Conservation (phyloP, 108 stramenopile genomes). For the Pseudonitzschia multiseries region DNA sequence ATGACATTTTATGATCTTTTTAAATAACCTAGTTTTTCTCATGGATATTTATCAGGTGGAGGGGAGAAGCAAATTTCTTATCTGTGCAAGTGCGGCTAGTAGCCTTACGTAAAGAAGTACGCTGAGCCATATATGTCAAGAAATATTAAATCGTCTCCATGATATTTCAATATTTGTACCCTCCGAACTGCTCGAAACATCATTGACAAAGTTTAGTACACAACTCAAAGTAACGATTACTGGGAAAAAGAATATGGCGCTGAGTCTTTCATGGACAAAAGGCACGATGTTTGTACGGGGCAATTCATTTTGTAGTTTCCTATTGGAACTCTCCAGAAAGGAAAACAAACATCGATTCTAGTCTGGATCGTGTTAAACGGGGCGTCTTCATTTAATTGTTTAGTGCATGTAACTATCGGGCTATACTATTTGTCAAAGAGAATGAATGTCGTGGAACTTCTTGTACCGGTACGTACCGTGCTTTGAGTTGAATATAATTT, state of each 20-base stretch:
- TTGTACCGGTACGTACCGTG: too few relatives aligned
- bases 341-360: too few relatives aligned
- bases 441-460: too few relatives aligned
- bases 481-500: too few relatives aligned
- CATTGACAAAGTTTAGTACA: background rate
- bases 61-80: background rate
- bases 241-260: background rate
- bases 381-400: too few relatives aligned
- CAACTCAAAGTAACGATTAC: background rate
- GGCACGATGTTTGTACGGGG: too few relatives aligned
- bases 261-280: background rate
- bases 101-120: background rate
- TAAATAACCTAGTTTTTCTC: background rate
- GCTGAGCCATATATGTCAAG: background rate
- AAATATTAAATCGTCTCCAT: background rate
- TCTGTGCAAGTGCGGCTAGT: background rate
- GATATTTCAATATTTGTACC: constrained; percentile 1
- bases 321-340: too few relatives aligned
- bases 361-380: too few relatives aligned
- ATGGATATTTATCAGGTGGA: background rate
- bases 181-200: background rate
- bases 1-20: constrained; percentile 3
- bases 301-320: too few relatives aligned
- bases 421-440: too few relatives aligned
- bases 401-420: too few relatives aligned